phyloP scores from a whole-genome alignment of 2,329 filamentous ascomycete genomes.

The Tolypocladium pustulatum region DNA sequence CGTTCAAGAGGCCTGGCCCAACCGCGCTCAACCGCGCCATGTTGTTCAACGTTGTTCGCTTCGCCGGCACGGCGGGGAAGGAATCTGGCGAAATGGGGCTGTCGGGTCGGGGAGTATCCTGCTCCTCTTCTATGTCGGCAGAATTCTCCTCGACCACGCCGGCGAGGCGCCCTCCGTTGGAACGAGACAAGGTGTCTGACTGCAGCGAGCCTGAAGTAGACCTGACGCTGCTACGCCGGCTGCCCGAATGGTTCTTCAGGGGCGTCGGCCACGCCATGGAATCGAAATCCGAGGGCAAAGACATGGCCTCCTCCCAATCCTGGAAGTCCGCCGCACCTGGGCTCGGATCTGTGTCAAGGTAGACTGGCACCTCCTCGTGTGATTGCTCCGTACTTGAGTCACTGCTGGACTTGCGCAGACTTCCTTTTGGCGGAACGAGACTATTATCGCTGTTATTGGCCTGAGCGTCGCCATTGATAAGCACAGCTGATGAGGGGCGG shows the following conservation, averaged over 20 bases:
- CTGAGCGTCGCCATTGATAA: neutral
- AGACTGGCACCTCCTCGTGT: conserved; percentile 10
- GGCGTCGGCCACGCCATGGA: neutral
- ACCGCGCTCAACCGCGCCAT: conserved; percentile 27
- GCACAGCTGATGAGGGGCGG: neutral
- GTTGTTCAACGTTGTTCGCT: conserved; percentile 19
- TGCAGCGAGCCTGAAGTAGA: conserved; percentile 7
- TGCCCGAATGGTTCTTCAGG: neutral
- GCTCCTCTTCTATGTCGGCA: conserved; percentile 6
- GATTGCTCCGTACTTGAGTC: conserved; percentile 3
- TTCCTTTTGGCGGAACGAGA: neutral
- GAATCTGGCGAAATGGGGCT: conserved; percentile 25
- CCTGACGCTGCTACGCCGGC: neutral
- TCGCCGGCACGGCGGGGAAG: conserved; percentile 14
- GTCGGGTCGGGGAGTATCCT: conserved; percentile 28
- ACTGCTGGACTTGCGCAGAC: conserved; percentile 10
- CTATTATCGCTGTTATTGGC: neutral
- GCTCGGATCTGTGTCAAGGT: conserved; percentile 21
- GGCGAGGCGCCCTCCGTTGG: neutral
- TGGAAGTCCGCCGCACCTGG: conserved; percentile 29
- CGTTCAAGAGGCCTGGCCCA: conserved; percentile 12
- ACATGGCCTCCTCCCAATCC: conserved; percentile 17
- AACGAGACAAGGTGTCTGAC: conserved; percentile 1
- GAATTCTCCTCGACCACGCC: conserved; percentile 2
- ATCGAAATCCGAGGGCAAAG: neutral